Percentiles rank a stretch among this genome's conserved stretches.
phyloP scores from a whole-genome alignment of 2,329 filamentous ascomycete species.

The Exophiala alcalophila region DNA sequence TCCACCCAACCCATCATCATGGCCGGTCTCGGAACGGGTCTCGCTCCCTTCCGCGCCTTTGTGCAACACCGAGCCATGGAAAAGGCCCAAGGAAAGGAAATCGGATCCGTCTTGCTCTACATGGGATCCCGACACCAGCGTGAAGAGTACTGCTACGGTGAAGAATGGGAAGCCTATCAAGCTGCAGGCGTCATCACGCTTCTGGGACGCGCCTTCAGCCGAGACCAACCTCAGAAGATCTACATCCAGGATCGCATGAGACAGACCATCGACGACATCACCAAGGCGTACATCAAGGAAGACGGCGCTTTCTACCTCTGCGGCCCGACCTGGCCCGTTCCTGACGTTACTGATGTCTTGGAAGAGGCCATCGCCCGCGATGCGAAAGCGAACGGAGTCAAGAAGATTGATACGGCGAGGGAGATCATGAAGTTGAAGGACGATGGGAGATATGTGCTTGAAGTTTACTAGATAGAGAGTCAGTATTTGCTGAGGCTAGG shows the following conservation, averaged over 20 bases:
- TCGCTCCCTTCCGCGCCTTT: constrained; percentile 98
- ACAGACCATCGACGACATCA: constrained; percentile 76
- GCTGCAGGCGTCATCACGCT: constrained; percentile 93
- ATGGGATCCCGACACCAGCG: constrained; percentile 96
- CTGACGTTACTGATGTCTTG: constrained; percentile 89
- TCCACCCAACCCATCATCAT: constrained; percentile 94
- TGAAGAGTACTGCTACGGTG: constrained; percentile 97
- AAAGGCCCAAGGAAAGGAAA: constrained; percentile 93
- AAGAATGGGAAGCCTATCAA: constrained; percentile 98
- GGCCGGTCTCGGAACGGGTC: constrained; percentile 95
- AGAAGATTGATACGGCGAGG: constrained; percentile 80
- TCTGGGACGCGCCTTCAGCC: constrained; percentile 88
- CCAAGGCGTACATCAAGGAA: constrained; percentile 79
- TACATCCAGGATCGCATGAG: constrained; percentile 99
- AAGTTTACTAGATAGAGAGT: constrained; percentile 89
- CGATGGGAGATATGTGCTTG: constrained; percentile 85
- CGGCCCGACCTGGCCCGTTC: constrained; percentile 96
- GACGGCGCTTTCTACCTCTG: constrained; percentile 96
- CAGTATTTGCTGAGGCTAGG: no score
- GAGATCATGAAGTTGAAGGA: constrained; percentile 99
- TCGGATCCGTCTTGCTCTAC: constrained; percentile 89
- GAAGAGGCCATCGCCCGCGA: constrained; percentile 85
- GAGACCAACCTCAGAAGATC: constrained; percentile 97
- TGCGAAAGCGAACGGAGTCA: constrained; percentile 61
- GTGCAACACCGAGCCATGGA: constrained; percentile 98